A percentile compares a stretch with the other conserved stretches of the same genome.
These are phyloP conservation scores for Rehmannia glutinosa DNA, from an alignment of 257 asterid genomes.

Conservation along the genomic window DNA sequence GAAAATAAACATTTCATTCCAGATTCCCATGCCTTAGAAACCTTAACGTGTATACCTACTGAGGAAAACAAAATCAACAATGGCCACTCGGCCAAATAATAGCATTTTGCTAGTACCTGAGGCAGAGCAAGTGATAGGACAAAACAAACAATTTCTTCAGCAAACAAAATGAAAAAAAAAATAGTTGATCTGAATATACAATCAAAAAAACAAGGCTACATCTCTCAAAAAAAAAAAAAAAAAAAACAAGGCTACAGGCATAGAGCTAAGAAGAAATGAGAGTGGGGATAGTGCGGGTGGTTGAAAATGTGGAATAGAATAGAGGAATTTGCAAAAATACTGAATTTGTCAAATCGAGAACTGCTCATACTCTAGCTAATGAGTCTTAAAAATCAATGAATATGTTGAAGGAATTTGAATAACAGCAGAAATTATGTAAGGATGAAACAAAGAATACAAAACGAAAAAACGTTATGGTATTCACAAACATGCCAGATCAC, in stretches of 20 bases:
- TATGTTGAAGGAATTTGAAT: not conserved
- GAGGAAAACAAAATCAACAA: not conserved
- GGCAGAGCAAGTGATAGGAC: not conserved
- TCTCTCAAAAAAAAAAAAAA: too few species aligned
- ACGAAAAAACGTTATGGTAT: conserved; percentile 2
- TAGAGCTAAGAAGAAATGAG: too few species aligned
- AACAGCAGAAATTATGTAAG: not conserved
- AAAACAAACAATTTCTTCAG: too few species aligned
- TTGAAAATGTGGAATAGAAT: not conserved
- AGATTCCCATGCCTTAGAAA: too few species aligned
- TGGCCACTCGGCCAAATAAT: not conserved
- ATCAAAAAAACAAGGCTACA: not conserved
- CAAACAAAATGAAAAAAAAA: too few species aligned
- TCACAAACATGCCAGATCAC: conserved; percentile 26
- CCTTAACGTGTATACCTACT: too few species aligned
- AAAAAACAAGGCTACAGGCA: too few species aligned
- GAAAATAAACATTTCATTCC: too few species aligned
- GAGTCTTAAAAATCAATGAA: not conserved
- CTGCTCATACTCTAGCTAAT: not conserved
- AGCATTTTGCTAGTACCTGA: not conserved
- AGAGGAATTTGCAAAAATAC: not conserved
- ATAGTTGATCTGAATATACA: not conserved
- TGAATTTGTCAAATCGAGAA: not conserved
- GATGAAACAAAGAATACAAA: conserved; percentile 7
- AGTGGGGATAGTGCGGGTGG: not conserved